Percentiles rank a stretch among this genome's conserved stretches.
phyloP scores from a whole-genome alignment of 176 grass and related monocot genomes.

The Bromus sterilis region DNA sequence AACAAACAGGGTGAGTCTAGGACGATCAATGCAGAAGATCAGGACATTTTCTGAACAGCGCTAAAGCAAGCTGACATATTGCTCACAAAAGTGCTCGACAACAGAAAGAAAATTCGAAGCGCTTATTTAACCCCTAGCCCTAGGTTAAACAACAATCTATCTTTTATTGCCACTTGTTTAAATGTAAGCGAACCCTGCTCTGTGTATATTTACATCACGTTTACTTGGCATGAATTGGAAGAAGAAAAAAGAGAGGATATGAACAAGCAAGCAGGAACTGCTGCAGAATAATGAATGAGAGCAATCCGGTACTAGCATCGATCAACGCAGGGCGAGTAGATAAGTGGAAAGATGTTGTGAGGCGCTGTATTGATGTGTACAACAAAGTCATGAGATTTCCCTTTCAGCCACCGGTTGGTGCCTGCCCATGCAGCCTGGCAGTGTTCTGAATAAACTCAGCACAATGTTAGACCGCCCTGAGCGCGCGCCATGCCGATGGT shows the following conservation, averaged over 20 bases:
- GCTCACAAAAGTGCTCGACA: not conserved
- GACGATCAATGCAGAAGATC: not conserved
- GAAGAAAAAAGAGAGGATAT: constrained; percentile 8
- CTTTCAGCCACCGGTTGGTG: no score
- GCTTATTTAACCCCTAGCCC: not conserved
- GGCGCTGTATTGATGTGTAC: no score
- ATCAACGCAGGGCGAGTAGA: constrained; percentile 2
- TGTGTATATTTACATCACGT: constrained; percentile 29
- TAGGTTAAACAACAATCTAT: not conserved
- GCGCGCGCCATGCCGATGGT: no score
- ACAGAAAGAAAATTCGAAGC: not conserved
- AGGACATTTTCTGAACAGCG: not conserved
- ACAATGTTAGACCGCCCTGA: no score
- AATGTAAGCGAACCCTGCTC: constrained; percentile 3
- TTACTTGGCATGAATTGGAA: not conserved
- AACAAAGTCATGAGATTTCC: no score
- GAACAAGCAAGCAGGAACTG: constrained; percentile 2
- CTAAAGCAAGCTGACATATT: no score
- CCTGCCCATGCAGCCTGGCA: no score
- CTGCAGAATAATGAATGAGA: constrained; percentile 15
- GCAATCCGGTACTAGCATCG: not conserved
- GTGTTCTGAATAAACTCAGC: no score
- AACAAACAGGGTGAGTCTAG: not conserved
- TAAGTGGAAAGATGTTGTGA: no score
- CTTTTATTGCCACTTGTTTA: not conserved